Evolutionary conservation across 352 stramenopile genomes (phyloP), one percentile per base, ranked within the genome.

Genomic region (Albugo candida): DNA sequence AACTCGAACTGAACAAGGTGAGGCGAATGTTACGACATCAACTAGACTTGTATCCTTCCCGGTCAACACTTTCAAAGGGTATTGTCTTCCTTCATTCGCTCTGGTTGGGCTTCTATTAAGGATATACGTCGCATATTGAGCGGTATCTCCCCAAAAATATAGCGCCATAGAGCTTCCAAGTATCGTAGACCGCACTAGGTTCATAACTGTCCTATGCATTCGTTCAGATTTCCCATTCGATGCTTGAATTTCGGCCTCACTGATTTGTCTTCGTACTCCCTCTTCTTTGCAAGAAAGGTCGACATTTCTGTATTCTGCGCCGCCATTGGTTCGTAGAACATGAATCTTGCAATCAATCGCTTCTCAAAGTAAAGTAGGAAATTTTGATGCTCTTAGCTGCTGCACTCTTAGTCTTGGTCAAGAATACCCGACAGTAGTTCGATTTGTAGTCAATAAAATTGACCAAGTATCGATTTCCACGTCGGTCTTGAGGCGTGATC

Each of bases 381-480:
- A 6, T 47, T 4, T 24, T 47, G 5, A 24, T 36, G 35, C 42
- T 24, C 4, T 10, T 36, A 11, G 42, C 42, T 10, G 42, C 42
- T 24, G 2, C 42, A 24, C 2, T 10, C 19, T 47, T 47, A 2
- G 42, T 27, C 10, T 24, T 47, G 4, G 42, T 11, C 16, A 47
- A 5, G 38, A 47, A 47, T 16, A 36, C 11, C 2, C 42, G 42
- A 16, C n/a, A 27, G 19, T 47, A 47, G 11, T 47, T 47, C 14
- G 42, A 47, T 10, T 47, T 37, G 10, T 37, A 34, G 38, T 47
- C 42, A 47, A 47, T 24, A 10, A 18, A 47, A 36, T 47, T 47
- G 42, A 47, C 19, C 42, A 47, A 11, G 42, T 47, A 47, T 24
- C 42, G n/a, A n/a, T 18, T 4, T 6, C 19, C 19, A 16, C 3